phyloP scores from a whole-genome alignment of 208 protist genomes.

The Herpetomonas tarakana region DNA sequence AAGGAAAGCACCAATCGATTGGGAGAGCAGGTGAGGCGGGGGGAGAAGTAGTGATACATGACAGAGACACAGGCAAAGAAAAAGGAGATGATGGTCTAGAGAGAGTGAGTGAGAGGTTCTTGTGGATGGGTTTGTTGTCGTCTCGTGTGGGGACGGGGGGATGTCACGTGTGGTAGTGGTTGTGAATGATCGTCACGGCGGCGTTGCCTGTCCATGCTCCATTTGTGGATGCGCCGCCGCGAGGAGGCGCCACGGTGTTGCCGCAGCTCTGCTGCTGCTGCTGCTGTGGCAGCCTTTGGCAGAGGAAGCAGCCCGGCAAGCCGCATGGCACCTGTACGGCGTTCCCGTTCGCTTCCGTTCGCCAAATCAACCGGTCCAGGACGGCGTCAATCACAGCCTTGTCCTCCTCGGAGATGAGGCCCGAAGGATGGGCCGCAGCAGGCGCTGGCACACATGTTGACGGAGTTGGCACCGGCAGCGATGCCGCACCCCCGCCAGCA shows the following conservation, averaged over 20 bases:
- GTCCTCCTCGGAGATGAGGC: conserved; percentile 13
- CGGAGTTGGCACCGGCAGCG: no score
- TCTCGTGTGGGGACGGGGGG: no score
- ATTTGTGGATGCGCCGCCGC: neutral
- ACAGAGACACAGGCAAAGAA: no score
- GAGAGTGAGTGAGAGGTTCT: no score
- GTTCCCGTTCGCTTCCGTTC: conserved; percentile 6
- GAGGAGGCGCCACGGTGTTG: neutral
- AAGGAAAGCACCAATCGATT: no score
- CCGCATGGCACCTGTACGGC: conserved; percentile 23
- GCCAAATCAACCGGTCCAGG: conserved; percentile 19
- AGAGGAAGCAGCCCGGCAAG: conserved; percentile 33
- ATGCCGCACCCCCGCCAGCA: no score
- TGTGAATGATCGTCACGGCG: conserved; percentile 43
- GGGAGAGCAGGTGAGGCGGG: no score
- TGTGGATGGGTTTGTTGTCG: no score
- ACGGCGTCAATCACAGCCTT: conserved; percentile 25
- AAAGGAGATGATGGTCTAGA: no score
- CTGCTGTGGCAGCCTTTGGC: conserved; percentile 8
- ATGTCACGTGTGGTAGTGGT: conserved; percentile 61
- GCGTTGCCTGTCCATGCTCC: conserved; percentile 19
- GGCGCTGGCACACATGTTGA: neutral
- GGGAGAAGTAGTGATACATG: no score
- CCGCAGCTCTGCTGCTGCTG: neutral
- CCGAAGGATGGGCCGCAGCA: neutral